Base-by-base conservation (phyloP, 352 stramenopile genomes). In the Phytopythium kandeliae region DNA sequence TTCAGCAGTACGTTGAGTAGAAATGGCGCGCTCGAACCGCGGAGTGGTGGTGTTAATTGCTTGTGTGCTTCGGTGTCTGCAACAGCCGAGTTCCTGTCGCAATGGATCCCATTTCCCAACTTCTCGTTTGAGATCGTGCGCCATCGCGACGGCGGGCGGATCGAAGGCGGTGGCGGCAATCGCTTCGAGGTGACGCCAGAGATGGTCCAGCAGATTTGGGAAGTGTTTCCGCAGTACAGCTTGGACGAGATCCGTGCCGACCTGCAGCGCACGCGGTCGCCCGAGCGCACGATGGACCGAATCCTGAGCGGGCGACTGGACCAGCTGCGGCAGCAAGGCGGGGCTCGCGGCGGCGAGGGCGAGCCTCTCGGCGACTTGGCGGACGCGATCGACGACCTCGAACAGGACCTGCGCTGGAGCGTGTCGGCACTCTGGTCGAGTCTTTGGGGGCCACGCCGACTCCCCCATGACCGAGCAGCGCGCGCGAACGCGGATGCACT, bases 101-200 rank as follows among this genome's bases (percentile, higher is more conserved):
- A 71, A 2, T 91, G 69, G 66, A 38, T 90, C 10, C 79, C 79
- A 35, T 81, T 91, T 42, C 79, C 79, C 1, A 83, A 80, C 40
- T 67, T 91, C 24, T 85, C 76, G 22, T 88, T 91, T 24, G 79
- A 91, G 50, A 87, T 91, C 30, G 73, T 87, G 19, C 74, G 79
- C 7, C 77, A 85, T 37, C 74, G 61, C 3, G 33, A 62, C 33
- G 28, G 30, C 19, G 44, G 16, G n/a, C 28, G 45, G 16, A 0
- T 19, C 24, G 47, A 37, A 17, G 17, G 35, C n/a, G 48, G 57
- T 1, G 42, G 19, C 40, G 37, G 31, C 4, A 57, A 54, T 30
- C 71, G 69, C 16, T 74, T 85, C 9, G 65, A 63, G n/a, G 76
- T 86, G 54, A 88, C 66, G 0, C 71, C 76, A 0, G 77, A 85